Evolutionary conservation across 768 basidiomycete species (phyloP).

Genomic region (Pholiota microspora): DNA sequence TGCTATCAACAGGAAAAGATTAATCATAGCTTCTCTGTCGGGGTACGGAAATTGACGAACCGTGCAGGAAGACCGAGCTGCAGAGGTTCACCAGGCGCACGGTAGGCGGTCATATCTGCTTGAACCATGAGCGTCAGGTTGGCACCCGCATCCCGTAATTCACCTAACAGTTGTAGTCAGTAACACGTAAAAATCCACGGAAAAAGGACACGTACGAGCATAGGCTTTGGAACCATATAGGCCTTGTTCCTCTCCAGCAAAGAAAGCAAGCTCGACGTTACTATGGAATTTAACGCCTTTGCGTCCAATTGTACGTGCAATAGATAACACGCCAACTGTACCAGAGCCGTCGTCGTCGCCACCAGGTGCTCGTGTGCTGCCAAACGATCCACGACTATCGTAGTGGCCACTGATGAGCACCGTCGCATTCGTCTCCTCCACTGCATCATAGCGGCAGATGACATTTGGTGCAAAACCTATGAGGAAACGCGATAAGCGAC

Average conservation of each 20-base stretch:
- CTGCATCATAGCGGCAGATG: conserved; percentile 65
- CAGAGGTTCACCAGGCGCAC: conserved; percentile 69
- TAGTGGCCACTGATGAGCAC: conserved; percentile 86
- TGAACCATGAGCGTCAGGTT: conserved; percentile 85
- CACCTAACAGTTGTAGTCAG: conserved; percentile 27
- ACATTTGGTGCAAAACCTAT: conserved; percentile 83
- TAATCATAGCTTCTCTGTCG: not conserved
- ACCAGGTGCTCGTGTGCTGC: conserved; percentile 61
- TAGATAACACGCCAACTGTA: conserved; percentile 70
- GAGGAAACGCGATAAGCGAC: conserved; percentile 65
- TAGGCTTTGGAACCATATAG: conserved; percentile 76
- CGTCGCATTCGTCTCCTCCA: conserved; percentile 55
- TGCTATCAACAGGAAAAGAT: conserved; percentile 39
- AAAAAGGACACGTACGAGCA: conserved; percentile 52
- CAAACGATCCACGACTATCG: conserved; percentile 89
- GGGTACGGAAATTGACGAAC: conserved; percentile 38
- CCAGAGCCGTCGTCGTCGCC: conserved; percentile 55
- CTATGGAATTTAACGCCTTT: conserved; percentile 68
- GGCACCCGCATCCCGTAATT: conserved; percentile 53
- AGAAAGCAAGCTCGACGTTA: conserved; percentile 78
- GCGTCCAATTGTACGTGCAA: conserved; percentile 72
- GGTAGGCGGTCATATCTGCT: conserved; percentile 92
- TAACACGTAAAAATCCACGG: not conserved
- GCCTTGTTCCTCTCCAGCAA: conserved; percentile 93
- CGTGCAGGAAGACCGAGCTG: conserved; percentile 79